Conservation (phyloP, 495 filamentous ascomycete species). For the Talaromyces stipitatus region DNA sequence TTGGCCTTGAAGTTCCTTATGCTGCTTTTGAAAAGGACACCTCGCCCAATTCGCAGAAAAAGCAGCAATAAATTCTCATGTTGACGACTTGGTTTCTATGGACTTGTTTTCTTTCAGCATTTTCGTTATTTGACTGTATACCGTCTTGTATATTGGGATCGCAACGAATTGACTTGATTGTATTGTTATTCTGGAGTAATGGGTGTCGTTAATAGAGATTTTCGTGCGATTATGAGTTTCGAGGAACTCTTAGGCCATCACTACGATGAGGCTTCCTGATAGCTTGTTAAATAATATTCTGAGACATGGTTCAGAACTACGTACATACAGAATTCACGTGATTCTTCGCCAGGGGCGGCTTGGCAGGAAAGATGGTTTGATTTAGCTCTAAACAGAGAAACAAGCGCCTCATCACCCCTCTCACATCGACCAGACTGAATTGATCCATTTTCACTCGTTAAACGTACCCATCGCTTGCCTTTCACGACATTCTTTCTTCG, state of each 20-base stretch:
- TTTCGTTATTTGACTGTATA: slow-evolving; percentile 1
- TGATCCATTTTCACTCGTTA: slow-evolving; percentile 10
- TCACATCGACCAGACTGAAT: background rate
- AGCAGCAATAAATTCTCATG: slow-evolving; percentile 43
- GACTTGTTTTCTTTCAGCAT: background rate
- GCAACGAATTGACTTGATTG: background rate
- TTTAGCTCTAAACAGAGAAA: background rate
- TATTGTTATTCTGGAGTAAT: background rate
- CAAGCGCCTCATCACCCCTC: background rate
- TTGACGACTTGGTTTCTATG: slow-evolving; percentile 4
- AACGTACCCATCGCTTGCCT: background rate
- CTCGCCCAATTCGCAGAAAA: slow-evolving; percentile 78
- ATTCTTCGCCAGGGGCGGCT: background rate
- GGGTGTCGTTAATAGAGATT: background rate
- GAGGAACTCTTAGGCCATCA: background rate
- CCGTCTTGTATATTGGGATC: slow-evolving; percentile 2
- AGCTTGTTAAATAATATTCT: background rate
- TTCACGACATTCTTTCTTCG: slow-evolving; percentile 2
- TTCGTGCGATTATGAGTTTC: background rate
- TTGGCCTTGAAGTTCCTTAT: slow-evolving; percentile 80
- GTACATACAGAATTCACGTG: background rate
- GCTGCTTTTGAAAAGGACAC: slow-evolving; percentile 95
- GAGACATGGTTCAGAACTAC: background rate
- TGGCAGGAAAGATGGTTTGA: background rate
- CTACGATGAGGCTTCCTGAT: background rate